Evolutionary conservation across 805 yeast species (phyloP), one percentile per base, ranked within the genome.

Genomic region (Maudiozyma barnettii): DNA sequence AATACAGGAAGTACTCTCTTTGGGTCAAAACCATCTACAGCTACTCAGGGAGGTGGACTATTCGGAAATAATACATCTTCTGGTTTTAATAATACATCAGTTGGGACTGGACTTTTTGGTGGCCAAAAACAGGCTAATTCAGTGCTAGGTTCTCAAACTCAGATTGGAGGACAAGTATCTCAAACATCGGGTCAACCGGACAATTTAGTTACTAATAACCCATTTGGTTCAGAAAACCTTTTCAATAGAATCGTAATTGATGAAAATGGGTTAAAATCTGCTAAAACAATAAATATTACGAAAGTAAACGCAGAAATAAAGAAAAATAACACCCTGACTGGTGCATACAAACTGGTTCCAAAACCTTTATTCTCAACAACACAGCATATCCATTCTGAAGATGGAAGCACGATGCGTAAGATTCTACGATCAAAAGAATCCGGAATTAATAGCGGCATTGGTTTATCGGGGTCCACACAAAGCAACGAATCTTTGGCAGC

Each of bases 341-440:
- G 78, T 14, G 80, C 84, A 0, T 81, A 78, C 54, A 76, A 76
- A 58, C 66, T 83, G 31, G 74, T 82, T 0, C 90, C 93, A 39
- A 78, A 72, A 49, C 81, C 84, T 2, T 60, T 79, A 41, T 78
- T 78, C 51, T 63, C 67, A 36, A 45, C 47, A 10, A 38, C n/a
- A 18, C 21, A 29, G 5, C 41, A 39, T 22, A 39, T 39, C 12
- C 29, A 23, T 22, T 10, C 29, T n/a, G 41, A 10, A 22, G 30
- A 39, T 9, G 22, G 22, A 10, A n/a, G 30, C 14, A 14, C 29
- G 5, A 23, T 16, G 8, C 13, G 29, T n/a, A 21, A 39, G 14
- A 39, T 39, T 23, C 21, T 36, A 18, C 39, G 22, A 3, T 7
- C 21, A 1, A 36, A 36, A 10, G 39, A 18, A 9, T n/a, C 36